A percentile compares a stretch with the other conserved stretches of the same genome.
Conservation (phyloP, 495 filamentous ascomycete genomes). For the Acidiella bohemica region DNA sequence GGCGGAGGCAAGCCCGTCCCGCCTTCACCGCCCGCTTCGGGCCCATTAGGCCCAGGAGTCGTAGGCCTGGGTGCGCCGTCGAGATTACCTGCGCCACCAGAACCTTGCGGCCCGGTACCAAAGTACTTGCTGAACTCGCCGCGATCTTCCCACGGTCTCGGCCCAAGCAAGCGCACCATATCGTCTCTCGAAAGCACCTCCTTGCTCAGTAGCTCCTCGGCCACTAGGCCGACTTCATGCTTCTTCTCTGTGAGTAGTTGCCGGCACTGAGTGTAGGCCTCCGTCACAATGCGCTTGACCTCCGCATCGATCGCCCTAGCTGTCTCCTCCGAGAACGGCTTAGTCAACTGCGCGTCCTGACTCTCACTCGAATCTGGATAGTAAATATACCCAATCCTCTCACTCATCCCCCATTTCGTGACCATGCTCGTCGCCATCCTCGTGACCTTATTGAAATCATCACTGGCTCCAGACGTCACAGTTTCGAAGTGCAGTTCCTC, state of each 20-base stretch:
- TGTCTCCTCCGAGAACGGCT: conserved; percentile 91
- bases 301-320: conserved; percentile 81
- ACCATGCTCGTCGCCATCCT: conserved; percentile 93
- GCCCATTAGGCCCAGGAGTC: conserved; percentile 6
- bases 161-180: conserved; percentile 74
- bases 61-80: conserved; percentile 8
- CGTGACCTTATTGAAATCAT: conserved; percentile 98
- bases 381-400: conserved; percentile 79
- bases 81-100: conserved; percentile 11
- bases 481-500: conserved; percentile 95
- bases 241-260: conserved; percentile 74
- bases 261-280: conserved; percentile 82
- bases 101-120: conserved; percentile 21
- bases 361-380: conserved; percentile 51
- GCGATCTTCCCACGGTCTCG: conserved; percentile 65
- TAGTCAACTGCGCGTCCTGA: conserved; percentile 61
- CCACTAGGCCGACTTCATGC: conserved; percentile 72
- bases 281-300: conserved; percentile 76
- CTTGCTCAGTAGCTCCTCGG: conserved; percentile 84
- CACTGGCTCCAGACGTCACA: conserved; percentile 82
- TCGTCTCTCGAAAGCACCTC: conserved; percentile 85
- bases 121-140: conserved; percentile 93
- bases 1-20: background rate
- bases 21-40: conserved; percentile 1
- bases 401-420: conserved; percentile 94